phyloP scores from a whole-genome alignment of 2,329 filamentous ascomycete genomes.

The Diplodia intermedia region DNA sequence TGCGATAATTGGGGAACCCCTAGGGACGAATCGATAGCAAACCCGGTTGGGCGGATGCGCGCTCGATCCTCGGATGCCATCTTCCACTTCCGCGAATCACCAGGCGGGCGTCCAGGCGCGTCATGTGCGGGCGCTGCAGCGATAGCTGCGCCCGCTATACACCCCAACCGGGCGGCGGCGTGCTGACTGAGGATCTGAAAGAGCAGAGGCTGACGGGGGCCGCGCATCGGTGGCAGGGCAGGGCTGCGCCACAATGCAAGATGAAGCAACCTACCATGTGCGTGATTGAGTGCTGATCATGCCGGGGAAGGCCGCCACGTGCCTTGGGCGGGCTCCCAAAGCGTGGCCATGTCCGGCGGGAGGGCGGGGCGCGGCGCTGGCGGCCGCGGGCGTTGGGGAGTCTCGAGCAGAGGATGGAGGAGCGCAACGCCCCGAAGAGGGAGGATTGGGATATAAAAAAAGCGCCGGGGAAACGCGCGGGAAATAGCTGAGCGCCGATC shows the following conservation, averaged over 20 bases:
- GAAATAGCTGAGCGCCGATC: constrained; percentile 27
- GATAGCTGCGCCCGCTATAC: constrained; percentile 18
- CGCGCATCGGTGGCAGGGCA: constrained; percentile 2
- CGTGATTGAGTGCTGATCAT: constrained; percentile 30
- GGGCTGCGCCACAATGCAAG: constrained; percentile 26
- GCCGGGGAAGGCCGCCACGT: constrained; percentile 16
- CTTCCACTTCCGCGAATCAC: constrained; percentile 28
- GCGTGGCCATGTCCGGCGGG: constrained; percentile 7
- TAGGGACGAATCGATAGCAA: constrained; percentile 18
- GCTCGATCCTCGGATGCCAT: constrained; percentile 27
- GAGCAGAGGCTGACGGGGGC: constrained; percentile 4
- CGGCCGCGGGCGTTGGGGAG: background rate
- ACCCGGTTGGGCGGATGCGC: constrained; percentile 28
- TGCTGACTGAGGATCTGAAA: constrained; percentile 18
- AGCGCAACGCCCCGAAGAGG: constrained; percentile 4
- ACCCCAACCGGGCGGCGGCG: background rate
- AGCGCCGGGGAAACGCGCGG: constrained; percentile 20
- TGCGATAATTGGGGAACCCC: constrained; percentile 25
- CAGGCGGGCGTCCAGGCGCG: constrained; percentile 5
- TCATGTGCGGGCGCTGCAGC: constrained; percentile 18
- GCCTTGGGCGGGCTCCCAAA: constrained; percentile 14
- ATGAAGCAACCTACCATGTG: constrained; percentile 28
- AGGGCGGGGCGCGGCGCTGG: background rate
- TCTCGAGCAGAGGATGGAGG: background rate
- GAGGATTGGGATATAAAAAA: constrained; percentile 18